Evolutionary conservation across 306 rosid genomes (phyloP), one percentile per base, ranked within the genome.

Genomic region (Notholithocarpus densiflorus): DNA sequence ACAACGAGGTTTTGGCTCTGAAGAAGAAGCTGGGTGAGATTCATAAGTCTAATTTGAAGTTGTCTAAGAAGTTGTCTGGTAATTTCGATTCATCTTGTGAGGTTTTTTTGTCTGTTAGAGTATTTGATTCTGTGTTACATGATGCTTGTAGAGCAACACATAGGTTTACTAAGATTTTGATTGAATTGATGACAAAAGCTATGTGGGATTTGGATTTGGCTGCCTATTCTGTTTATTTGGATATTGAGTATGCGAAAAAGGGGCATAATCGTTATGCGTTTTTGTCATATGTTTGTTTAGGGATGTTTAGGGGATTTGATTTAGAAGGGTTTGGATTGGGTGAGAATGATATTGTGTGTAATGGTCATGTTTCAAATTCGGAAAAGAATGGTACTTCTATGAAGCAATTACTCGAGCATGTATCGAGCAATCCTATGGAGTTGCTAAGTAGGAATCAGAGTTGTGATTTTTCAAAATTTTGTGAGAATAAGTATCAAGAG

Each of bases 191-290:
- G 98, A 90, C 83, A 78, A 90, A 93, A 83, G 93, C 97, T 5
- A 91, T 91, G 70, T 95, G 99, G 99, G 93, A 95, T 87, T 88
- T 93, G 88, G 92, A 87, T 84, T 87, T 93, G 77, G 98, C 90
- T 5, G 92, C 97, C 1, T 87, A 84, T 68, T 84, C 89, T 3
- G 96, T 93, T 79, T 88, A 95, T 82, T 90, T 92, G 0, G 76
- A 82, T 72, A 81, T 93, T 82, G 89, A 61, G n/a, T 95, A 89
- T 83, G 84, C 85, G 2, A 95, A 95, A 77, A 86, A 86, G 68
- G 87, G 91, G 20, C 97, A 95, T 62, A 89, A 87, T 60, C 91
- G 87, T 26, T 93, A 89, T 81, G 98, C 99, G 1, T 82, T 93
- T 56, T 80, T 95, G 81, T 95, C 99, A 0, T 91, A 95, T 87